These are phyloP conservation scores for Phytophthora ohioensis DNA, from an alignment of 352 stramenopile genomes.

Conservation along the genomic window DNA sequence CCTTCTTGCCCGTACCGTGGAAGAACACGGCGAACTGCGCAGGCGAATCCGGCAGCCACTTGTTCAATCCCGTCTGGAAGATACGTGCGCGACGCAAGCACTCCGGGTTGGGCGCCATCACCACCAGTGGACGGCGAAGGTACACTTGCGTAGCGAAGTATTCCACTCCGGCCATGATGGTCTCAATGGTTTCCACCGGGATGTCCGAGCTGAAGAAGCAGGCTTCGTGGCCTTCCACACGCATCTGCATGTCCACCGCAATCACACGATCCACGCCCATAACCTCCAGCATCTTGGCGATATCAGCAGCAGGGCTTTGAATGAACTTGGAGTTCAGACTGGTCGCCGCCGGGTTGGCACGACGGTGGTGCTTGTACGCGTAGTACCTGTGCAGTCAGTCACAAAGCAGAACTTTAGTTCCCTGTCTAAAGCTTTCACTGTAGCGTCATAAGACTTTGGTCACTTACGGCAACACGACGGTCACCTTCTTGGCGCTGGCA, in stretches of 20 bases:
- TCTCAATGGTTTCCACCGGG: conserved; percentile 94
- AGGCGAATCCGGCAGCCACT: conserved; percentile 85
- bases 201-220: conserved; percentile 93
- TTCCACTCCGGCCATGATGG: conserved; percentile 90
- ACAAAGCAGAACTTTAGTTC: conserved; percentile 15
- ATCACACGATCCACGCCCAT: conserved; percentile 96
- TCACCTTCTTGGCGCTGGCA: conserved; percentile 94
- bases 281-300: conserved; percentile 94
- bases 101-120: conserved; percentile 91
- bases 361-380: conserved; percentile 94
- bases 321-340: conserved; percentile 94
- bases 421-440: background rate
- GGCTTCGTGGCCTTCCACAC: conserved; percentile 88
- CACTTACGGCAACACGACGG: conserved; percentile 92
- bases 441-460: background rate
- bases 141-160: conserved; percentile 92
- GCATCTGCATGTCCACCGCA: conserved; percentile 93
- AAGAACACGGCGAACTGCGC: conserved; percentile 88
- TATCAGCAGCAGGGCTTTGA: conserved; percentile 86
- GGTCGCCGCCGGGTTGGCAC: conserved; percentile 83
- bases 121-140: conserved; percentile 79
- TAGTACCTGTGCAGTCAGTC: conserved; percentile 73
- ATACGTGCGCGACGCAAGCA: conserved; percentile 83
- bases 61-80: conserved; percentile 90
- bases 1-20: conserved; percentile 66